phyloP scores from a whole-genome alignment of 2,329 filamentous ascomycete genomes.

The Cryphonectria carpinicola region DNA sequence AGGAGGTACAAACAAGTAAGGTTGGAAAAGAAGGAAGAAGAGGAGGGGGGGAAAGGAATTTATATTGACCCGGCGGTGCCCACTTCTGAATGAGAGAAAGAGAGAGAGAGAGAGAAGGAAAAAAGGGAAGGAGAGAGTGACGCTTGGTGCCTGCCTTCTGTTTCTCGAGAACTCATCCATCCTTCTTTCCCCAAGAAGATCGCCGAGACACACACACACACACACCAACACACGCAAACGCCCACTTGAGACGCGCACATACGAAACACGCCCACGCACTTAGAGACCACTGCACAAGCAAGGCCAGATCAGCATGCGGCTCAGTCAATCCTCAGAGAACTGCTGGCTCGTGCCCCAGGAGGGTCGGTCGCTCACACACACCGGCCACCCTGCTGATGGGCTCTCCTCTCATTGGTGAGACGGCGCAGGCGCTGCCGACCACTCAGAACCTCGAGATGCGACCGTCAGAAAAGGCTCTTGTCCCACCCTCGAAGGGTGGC shows the following conservation, averaged over 20 bases:
- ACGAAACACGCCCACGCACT: not conserved
- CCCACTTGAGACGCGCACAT: not conserved
- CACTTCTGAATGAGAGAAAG: slow-evolving; percentile 3
- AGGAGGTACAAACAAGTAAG: slow-evolving; percentile 14
- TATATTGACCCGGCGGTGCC: slow-evolving; percentile 27
- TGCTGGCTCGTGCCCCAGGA: slow-evolving; percentile 28
- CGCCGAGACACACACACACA: not conserved
- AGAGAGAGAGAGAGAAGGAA: not conserved
- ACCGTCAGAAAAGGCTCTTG: slow-evolving; percentile 13
- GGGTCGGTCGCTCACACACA: not conserved
- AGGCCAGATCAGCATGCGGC: slow-evolving; percentile 25
- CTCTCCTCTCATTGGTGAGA: slow-evolving; percentile 26
- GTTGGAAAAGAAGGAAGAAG: not conserved
- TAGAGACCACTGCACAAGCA: not conserved
- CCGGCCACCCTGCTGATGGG: slow-evolving; percentile 12
- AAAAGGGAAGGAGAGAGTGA: not conserved
- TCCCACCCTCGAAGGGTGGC: slow-evolving; percentile 5
- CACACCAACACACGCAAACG: not conserved
- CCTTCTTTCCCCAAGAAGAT: not conserved
- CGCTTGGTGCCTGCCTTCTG: not conserved
- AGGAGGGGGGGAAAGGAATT: not conserved
- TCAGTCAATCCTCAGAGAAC: slow-evolving; percentile 21
- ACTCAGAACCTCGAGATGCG: slow-evolving; percentile 22
- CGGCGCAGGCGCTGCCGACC: slow-evolving; percentile 14
- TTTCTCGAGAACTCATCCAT: not conserved